Evolutionary conservation across 2,329 filamentous ascomycete genomes (phyloP), one percentile per base, ranked within the genome.

Genomic region (Cladobotryum protrusum): DNA sequence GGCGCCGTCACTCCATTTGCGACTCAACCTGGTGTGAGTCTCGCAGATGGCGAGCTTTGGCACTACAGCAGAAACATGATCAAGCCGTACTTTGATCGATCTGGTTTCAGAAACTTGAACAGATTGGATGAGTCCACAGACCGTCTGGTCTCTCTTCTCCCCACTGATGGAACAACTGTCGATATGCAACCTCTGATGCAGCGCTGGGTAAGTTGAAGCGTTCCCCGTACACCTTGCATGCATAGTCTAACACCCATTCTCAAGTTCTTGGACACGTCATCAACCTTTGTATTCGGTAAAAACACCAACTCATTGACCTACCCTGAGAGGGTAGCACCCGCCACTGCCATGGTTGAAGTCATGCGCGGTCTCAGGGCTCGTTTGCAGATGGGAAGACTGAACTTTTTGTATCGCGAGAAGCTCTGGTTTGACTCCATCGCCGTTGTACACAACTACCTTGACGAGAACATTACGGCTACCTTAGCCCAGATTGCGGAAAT

Each of bases 131-230:
- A 20, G 19, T 37, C 20, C 17, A 37, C 36, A n/a, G 45, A 47
- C 18, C 15, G 34, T n/a, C 33, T 40, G 4, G 19, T 47, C 15
- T n/a, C 13, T 15, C 45, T 39, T 9, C 15, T 47, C n/a, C 45
- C 45, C 17, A 29, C 17, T 14, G 45, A 47, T 32, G 45, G 45
- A 15, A 35, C n/a, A 29, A 24, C 33, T 39, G 17, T 37, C 24
- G 45, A 47, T 40, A 39, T 47, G 17, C 45, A 47, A 13, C 33
- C 45, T 11, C 33, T 47, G 4, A 37, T 47, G 33, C 36, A 24
- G 20, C 34, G 45, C 15, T 47, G 45, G 45, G 45, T 47, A 29
- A 29, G 45, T 37, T 29, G 24, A 6, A 4, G 11, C 11, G 24
- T 29, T 8, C 24, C 24, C n/a, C n/a, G n/a, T n/a, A n/a, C 5